Conservation (phyloP, 306 rosid genomes). For the Castanospermum australe region DNA sequence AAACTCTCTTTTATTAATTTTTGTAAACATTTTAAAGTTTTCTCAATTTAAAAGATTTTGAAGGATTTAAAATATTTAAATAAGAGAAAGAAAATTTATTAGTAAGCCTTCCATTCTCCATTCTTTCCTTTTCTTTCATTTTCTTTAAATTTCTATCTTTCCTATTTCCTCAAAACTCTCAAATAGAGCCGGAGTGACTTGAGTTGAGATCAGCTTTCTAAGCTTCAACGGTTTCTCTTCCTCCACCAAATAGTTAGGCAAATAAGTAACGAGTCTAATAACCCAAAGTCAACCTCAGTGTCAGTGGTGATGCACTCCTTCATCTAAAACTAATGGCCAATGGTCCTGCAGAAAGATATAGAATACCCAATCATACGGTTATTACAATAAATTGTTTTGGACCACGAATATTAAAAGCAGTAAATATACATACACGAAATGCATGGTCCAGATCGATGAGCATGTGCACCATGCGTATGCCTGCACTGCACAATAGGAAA, state of each 20-base stretch:
- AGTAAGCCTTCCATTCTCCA: too few relatives aligned
- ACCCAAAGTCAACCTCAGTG: slow-evolving; percentile 21
- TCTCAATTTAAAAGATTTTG: too few relatives aligned
- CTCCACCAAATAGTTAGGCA: not conserved
- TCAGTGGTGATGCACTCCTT: slow-evolving; percentile 35
- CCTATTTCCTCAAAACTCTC: too few relatives aligned
- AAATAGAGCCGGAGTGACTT: too few relatives aligned
- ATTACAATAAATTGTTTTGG: slow-evolving; percentile 46
- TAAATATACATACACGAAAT: not conserved
- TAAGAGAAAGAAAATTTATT: too few relatives aligned
- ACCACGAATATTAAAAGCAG: slow-evolving; percentile 38
- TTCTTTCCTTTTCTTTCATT: too few relatives aligned
- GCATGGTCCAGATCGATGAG: slow-evolving; percentile 39
- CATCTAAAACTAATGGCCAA: slow-evolving; percentile 46
- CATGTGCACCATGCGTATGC: slow-evolving; percentile 31
- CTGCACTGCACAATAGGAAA: slow-evolving; percentile 18
- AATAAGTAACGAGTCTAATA: not conserved
- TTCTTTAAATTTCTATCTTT: too few relatives aligned
- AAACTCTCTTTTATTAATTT: too few relatives aligned
- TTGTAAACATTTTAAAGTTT: too few relatives aligned
- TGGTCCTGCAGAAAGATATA: slow-evolving; percentile 54
- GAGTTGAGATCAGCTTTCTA: not conserved
- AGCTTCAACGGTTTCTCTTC: not conserved
- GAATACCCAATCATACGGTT: slow-evolving; percentile 43
- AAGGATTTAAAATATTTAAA: too few relatives aligned